Evolutionary conservation across 371 early-diverging fungal genomes (phyloP), one percentile per base, ranked within the genome.

Genomic region (Rhizopus delemar): DNA sequence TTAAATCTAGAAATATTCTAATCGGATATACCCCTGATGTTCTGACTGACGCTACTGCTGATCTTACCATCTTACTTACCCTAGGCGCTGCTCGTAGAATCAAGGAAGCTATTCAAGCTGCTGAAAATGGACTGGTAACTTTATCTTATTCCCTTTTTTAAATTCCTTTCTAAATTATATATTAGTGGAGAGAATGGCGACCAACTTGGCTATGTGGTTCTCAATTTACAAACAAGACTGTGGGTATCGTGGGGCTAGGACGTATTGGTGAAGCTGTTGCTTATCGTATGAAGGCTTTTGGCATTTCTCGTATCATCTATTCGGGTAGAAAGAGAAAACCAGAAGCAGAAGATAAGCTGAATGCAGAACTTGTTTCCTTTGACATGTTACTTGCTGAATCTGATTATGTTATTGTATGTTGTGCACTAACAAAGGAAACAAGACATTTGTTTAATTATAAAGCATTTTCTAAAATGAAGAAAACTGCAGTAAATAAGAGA

Each of bases 11-110:
- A 33, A 74, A 76, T 5, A 68, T 92, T 46, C 57, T 62, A n/a
- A 62, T 95, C 8, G 94, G 94, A 5, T 80, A 89, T 62, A 94
- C 95, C 0, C 93, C 94, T n/a, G 90, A 88, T 59, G 93, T 93
- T 2, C 74, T 94, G 50, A 95, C 94, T 0, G 94, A 93, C 62
- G 93, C 94, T 0, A 89, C 90, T 1, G 96, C 95, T 7, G 95
- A 94, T 46, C 71, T 93, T 3, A 88, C 92, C 0, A 80, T 88
- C 4, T 77, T 88, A n/a, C 71, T 95, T 46, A 82, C 88, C 11
- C 73, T 95, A 43, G 85, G 86, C 22, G 89, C 90, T 0, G 76
- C 86, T 5, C 80, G 96, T 16, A 69, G 86, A 11, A 82, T 92
- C 58, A 84, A 85, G 35, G 84, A 85, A 59, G 87, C 81, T 29